A percentile compares a stretch with the other conserved stretches of the same genome.
Conservation (phyloP, 352 stramenopile species). For the Thalassiosira mediterranea region DNA sequence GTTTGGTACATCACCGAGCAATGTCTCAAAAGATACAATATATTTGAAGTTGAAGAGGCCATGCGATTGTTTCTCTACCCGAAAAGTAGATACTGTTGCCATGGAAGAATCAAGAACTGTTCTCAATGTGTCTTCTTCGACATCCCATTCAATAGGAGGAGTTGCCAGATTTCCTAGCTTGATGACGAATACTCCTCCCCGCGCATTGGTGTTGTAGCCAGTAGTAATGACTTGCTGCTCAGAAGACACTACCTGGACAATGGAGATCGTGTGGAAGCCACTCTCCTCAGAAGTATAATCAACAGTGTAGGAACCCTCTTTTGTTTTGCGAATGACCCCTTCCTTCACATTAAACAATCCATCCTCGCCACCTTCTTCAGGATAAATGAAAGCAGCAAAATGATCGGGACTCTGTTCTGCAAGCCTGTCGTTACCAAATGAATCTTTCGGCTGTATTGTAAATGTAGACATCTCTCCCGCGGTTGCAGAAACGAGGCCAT, state of each 20-base stretch:
- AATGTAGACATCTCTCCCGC: constrained; percentile 90
- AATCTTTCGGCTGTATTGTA: constrained; percentile 92
- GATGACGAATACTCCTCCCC: constrained; percentile 88
- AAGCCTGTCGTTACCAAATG: constrained; percentile 87
- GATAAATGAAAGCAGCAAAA: constrained; percentile 64
- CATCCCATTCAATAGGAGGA: constrained; percentile 85
- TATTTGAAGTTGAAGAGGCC: constrained; percentile 80
- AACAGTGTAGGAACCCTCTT: constrained; percentile 34
- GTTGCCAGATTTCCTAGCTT: constrained; percentile 78
- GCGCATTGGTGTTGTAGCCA: constrained; percentile 83
- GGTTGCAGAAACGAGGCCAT: constrained; percentile 88
- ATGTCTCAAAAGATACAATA: constrained; percentile 89
- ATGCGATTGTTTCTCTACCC: constrained; percentile 44
- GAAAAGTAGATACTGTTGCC: constrained; percentile 33
- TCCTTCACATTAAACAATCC: constrained; percentile 35
- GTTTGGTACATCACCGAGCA: constrained; percentile 80
- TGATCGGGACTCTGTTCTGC: constrained; percentile 46
- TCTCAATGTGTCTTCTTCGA: constrained; percentile 82
- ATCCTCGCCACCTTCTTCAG: constrained; percentile 37
- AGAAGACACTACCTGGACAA: constrained; percentile 84
- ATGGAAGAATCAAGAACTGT: constrained; percentile 82
- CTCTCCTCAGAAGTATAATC: constrained; percentile 88
- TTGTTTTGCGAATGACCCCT: constrained; percentile 18
- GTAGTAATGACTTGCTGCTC: constrained; percentile 89
- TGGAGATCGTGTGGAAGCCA: constrained; percentile 87